Base-by-base conservation (phyloP, 169 alveolate genomes). In the Theileria sp. region DNA sequence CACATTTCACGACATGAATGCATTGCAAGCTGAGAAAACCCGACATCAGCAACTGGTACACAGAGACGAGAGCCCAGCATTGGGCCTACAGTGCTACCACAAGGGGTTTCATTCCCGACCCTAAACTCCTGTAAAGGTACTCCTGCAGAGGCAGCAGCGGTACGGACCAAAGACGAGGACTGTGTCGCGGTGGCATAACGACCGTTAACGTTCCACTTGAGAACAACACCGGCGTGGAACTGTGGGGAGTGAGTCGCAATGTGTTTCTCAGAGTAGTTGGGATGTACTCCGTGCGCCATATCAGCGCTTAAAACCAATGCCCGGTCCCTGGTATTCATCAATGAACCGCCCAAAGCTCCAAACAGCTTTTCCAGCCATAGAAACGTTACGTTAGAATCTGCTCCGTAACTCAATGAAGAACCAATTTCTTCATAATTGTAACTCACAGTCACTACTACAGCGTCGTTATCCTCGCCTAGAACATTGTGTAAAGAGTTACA, bases 41-140 rank as follows among this genome's bases (percentile, higher is more conserved):
- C 99, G 50, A 97, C 95, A 84, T 97, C 99, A 38, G 93, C 95
- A 25, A 95, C 92, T 19, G 95, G 95, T 12, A 95, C 90, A 38
- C 99, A 98, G 34, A 96, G 87, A 30, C 95, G 89, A 51, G 96
- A 92, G n/a, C 98, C 92, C 66, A 95, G 85, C 67, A 93, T 85
- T 13, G 99, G 98, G 1, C 99, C 98, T 50, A 97, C 94, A 15
- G 99, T 97, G 21, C 98, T 92, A 17, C 99, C 99, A 80, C 99
- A 96, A 28, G 98, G 98, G 1, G 97, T 92, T 65, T 94, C 97
- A 71, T 96, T 96, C 74, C 89, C 94, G 5, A 96, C 98, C 65
- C 96, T 89, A 77, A 96, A 97, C 66, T 96, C 98, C 89, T 97
- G 95, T 13, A 94, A 62, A 19, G 97, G 97, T 15, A 94, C 94